Conservation (phyloP, 1,284 basidiomycete species). For the Blastosporella zonata region DNA sequence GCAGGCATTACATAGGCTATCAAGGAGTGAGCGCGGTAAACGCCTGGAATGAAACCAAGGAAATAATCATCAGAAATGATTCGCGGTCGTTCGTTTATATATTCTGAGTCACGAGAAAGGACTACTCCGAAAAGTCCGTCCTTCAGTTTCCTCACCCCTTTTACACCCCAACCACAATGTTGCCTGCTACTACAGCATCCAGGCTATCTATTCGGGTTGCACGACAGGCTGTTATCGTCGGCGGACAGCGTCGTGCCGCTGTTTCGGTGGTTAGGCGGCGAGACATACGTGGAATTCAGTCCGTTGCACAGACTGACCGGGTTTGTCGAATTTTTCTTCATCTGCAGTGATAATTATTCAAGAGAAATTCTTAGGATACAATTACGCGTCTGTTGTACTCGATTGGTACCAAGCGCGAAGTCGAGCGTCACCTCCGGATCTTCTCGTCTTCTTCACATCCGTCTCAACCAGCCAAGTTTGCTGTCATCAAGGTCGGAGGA, state of each 20-base stretch:
- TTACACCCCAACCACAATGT: constrained; percentile 17
- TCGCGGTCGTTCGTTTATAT: constrained; percentile 1
- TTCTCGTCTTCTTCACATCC: constrained; percentile 88
- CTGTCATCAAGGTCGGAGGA: constrained; percentile 93
- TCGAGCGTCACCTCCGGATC: constrained; percentile 94
- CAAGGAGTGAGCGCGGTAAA: constrained; percentile 1
- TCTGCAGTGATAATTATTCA: background rate
- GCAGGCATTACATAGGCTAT: constrained; percentile 21
- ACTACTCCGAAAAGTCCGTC: constrained; percentile 7
- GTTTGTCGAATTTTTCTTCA: constrained; percentile 31
- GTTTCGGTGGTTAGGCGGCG: constrained; percentile 38
- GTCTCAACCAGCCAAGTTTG: constrained; percentile 84
- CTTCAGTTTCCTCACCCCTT: constrained; percentile 4
- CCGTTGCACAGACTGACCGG: constrained; percentile 57
- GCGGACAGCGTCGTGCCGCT: constrained; percentile 46
- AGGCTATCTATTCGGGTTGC: constrained; percentile 22
- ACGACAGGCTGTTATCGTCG: constrained; percentile 37
- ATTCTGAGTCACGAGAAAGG: constrained; percentile 17
- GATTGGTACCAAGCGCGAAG: constrained; percentile 92
- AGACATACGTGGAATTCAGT: constrained; percentile 42
- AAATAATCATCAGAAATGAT: background rate
- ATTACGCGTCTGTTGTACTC: constrained; percentile 93
- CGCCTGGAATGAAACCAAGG: background rate
- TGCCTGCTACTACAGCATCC: constrained; percentile 21
- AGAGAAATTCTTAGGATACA: constrained; percentile 61